Percentiles rank a stretch among this genome's conserved stretches.
phyloP scores from a whole-genome alignment of 208 protist species.

The Crithidia brevicula region DNA sequence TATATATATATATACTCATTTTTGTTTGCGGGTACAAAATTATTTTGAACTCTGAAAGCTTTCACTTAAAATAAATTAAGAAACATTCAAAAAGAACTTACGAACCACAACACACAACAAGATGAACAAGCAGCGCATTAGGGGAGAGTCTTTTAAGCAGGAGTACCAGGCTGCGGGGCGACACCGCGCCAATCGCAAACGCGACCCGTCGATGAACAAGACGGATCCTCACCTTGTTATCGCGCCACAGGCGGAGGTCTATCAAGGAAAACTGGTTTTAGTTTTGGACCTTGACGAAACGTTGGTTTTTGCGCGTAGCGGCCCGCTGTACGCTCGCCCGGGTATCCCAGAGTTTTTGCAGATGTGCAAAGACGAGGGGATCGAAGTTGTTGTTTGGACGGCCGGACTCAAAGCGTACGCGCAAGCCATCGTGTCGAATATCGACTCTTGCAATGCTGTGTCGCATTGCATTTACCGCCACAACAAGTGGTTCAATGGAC shows the following conservation, averaged over 20 bases:
- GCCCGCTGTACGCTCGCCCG: constrained; percentile 88
- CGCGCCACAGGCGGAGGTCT: constrained; percentile 74
- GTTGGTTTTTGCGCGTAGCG: constrained; percentile 86
- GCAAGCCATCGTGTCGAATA: constrained; percentile 92
- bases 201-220: constrained; percentile 93
- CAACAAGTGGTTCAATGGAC: constrained; percentile 94
- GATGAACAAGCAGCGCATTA: constrained; percentile 75
- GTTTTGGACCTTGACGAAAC: constrained; percentile 93
- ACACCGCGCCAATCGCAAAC: constrained; percentile 63
- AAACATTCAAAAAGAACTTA: constrained; percentile 1
- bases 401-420: constrained; percentile 92
- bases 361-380: constrained; percentile 81
- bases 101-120: too few relatives aligned
- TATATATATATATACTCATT: too few relatives aligned
- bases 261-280: constrained; percentile 84
- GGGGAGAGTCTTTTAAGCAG: constrained; percentile 93
- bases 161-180: constrained; percentile 88
- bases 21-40: too few relatives aligned
- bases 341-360: constrained; percentile 90
- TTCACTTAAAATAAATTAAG: too few relatives aligned
- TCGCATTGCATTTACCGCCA: constrained; percentile 94
- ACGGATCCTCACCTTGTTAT: constrained; percentile 79
- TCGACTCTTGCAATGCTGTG: constrained; percentile 86
- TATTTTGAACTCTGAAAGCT: too few relatives aligned
- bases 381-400: constrained; percentile 93